These are phyloP conservation scores for Xylaria sp. DNA, from an alignment of 2,329 filamentous ascomycete genomes.

Conservation along the genomic window DNA sequence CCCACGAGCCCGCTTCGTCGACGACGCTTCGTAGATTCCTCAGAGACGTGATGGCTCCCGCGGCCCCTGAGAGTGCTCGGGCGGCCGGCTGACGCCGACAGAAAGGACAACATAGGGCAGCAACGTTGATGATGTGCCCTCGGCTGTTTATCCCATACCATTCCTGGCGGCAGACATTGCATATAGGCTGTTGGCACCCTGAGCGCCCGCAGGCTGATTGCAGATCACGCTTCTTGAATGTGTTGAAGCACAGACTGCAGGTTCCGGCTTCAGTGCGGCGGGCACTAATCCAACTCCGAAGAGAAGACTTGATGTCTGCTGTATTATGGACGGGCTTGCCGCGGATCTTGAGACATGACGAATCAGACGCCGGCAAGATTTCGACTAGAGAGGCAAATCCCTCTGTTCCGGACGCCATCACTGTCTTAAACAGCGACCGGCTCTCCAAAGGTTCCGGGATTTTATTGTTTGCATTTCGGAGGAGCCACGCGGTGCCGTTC, in stretches of 20 bases:
- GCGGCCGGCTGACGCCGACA: slow-evolving; percentile 51
- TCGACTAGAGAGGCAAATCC: slow-evolving; percentile 44
- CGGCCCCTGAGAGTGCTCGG: slow-evolving; percentile 28
- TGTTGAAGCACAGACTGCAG: slow-evolving; percentile 55
- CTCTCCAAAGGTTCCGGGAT: slow-evolving; percentile 47
- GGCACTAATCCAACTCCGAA: slow-evolving; percentile 46
- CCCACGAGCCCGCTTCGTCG: slow-evolving; percentile 36
- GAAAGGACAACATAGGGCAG: slow-evolving; percentile 56
- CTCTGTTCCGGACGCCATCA: slow-evolving; percentile 41
- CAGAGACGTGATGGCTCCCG: slow-evolving; percentile 43
- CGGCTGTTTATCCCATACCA: slow-evolving; percentile 56
- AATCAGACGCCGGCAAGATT: slow-evolving; percentile 40
- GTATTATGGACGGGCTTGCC: slow-evolving; percentile 53
- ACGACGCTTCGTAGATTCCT: slow-evolving; percentile 48
- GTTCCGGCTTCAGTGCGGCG: slow-evolving; percentile 46
- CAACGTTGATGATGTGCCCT: slow-evolving; percentile 53
- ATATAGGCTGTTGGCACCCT: slow-evolving; percentile 52
- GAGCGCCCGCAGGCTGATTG: slow-evolving; percentile 51
- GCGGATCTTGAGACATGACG: slow-evolving; percentile 38
- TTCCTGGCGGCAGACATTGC: slow-evolving; percentile 44
- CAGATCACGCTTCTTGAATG: slow-evolving; percentile 44
- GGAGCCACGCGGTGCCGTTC: slow-evolving; percentile 51
- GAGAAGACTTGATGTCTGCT: slow-evolving; percentile 41
- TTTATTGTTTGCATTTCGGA: slow-evolving; percentile 47
- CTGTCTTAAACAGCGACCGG: slow-evolving; percentile 48